Evolutionary conservation across 2,329 filamentous ascomycete species (phyloP).

Genomic region (Trichoderma koningiopsis): DNA sequence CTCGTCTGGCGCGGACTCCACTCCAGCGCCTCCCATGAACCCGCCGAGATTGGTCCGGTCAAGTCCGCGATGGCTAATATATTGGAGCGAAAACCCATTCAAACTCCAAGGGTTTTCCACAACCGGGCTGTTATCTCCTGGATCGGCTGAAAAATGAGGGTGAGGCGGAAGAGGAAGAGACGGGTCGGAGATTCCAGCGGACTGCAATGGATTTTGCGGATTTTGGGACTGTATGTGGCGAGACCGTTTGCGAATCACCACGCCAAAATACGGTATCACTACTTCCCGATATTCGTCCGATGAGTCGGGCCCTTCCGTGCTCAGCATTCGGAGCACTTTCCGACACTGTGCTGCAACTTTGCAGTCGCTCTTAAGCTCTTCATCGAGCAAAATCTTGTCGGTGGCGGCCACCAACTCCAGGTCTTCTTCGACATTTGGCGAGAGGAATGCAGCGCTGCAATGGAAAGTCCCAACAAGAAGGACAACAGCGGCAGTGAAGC

Average conservation of each 20-base stretch:
- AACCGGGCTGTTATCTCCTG: conserved; percentile 6
- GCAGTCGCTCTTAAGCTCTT: conserved; percentile 21
- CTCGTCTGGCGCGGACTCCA: not conserved
- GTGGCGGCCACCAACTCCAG: conserved; percentile 13
- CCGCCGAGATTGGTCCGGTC: conserved; percentile 11
- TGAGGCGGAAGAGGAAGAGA: conserved; percentile 6
- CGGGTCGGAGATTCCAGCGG: not conserved
- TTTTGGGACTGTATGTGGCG: not conserved
- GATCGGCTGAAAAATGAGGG: conserved; percentile 6
- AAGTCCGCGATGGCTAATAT: conserved; percentile 17
- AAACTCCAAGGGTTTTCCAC: conserved; percentile 17
- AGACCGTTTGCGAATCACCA: conserved; percentile 27
- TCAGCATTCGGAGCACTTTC: conserved; percentile 22
- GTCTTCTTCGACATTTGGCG: conserved; percentile 17
- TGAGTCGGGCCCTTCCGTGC: not conserved
- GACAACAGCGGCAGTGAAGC: conserved; percentile 48
- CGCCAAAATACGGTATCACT: conserved; percentile 25
- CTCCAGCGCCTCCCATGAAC: not conserved
- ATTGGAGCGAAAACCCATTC: conserved; percentile 3
- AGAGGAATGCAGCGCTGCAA: not conserved
- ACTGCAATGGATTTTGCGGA: not conserved
- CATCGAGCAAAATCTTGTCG: conserved; percentile 17
- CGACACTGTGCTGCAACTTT: conserved; percentile 29
- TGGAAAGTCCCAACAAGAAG: conserved; percentile 41
- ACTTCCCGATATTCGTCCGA: conserved; percentile 18